Conservation (phyloP, 1,284 basidiomycete species). For the Cerrena zonata region DNA sequence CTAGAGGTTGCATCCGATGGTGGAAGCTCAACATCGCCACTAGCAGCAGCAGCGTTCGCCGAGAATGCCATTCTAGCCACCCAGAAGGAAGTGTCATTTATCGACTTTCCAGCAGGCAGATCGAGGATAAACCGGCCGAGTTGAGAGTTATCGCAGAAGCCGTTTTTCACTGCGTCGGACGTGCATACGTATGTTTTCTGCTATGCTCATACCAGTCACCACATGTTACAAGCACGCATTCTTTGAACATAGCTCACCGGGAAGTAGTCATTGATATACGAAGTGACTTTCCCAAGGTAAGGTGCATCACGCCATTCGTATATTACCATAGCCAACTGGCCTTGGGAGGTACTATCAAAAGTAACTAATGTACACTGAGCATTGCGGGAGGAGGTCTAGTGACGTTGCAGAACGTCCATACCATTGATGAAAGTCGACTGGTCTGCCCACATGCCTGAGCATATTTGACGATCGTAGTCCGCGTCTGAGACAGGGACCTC, state of each 20-base stretch:
- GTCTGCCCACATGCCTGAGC: conserved; percentile 90
- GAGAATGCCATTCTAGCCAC: conserved; percentile 61
- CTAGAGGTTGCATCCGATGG: conserved; percentile 19
- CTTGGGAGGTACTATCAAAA: conserved; percentile 75
- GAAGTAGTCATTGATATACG: conserved; percentile 48
- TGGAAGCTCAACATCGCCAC: conserved; percentile 8
- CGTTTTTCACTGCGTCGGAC: conserved; percentile 60
- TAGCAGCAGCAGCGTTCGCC: conserved; percentile 6
- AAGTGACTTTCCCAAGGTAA: conserved; percentile 75
- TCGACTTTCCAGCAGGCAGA: conserved; percentile 51
- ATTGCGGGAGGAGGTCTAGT: conserved; percentile 2
- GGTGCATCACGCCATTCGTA: conserved; percentile 90
- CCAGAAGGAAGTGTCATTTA: conserved; percentile 77
- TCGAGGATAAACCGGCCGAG: conserved; percentile 84
- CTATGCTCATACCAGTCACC: conserved; percentile 25
- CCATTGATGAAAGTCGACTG: conserved; percentile 80
- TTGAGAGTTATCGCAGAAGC: conserved; percentile 63
- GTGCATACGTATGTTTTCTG: conserved; percentile 94
- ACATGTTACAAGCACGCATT: conserved; percentile 1
- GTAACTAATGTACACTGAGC: conserved; percentile 49
- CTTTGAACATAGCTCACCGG: conserved; percentile 56
- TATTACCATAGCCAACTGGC: conserved; percentile 89
- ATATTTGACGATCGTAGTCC: conserved; percentile 82
- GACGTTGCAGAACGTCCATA: conserved; percentile 25
- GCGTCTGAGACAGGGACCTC: conserved; percentile 64